Evolutionary conservation across 108 stramenopile genomes (phyloP).

Genomic region (Nitzschia palea): DNA sequence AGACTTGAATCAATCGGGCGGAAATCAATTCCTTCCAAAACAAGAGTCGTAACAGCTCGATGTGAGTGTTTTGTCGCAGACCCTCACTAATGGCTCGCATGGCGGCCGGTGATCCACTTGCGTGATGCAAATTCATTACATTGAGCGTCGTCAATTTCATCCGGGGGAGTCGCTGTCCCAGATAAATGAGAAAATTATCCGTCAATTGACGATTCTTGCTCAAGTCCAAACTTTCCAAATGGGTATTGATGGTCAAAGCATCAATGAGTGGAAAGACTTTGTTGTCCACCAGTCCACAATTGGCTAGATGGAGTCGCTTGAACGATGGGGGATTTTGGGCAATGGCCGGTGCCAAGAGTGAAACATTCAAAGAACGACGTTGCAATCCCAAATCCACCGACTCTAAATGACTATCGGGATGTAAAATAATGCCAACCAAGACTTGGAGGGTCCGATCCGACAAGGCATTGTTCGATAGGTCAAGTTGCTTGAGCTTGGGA

Average conservation of each 20-base stretch:
- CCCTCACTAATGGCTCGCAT: background rate
- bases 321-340: background rate
- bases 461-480: conserved; percentile 1
- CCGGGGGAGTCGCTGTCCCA: background rate
- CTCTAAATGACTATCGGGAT: background rate
- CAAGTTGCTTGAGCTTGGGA: background rate
- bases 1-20: background rate
- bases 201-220: background rate
- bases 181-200: background rate
- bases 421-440: background rate
- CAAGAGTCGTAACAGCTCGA: background rate
- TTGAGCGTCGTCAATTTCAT: background rate
- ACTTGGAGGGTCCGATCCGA: background rate
- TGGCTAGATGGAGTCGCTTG: background rate
- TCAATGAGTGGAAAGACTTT: background rate
- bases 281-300: background rate
- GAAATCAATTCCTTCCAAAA: background rate
- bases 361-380: background rate
- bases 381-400: background rate
- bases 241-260: background rate
- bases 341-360: background rate
- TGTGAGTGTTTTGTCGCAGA: background rate
- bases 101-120: background rate
- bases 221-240: background rate
- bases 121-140: background rate